Base-by-base conservation (phyloP, 164 flowering plant genomes). In the Chimonanthus praecox region DNA sequence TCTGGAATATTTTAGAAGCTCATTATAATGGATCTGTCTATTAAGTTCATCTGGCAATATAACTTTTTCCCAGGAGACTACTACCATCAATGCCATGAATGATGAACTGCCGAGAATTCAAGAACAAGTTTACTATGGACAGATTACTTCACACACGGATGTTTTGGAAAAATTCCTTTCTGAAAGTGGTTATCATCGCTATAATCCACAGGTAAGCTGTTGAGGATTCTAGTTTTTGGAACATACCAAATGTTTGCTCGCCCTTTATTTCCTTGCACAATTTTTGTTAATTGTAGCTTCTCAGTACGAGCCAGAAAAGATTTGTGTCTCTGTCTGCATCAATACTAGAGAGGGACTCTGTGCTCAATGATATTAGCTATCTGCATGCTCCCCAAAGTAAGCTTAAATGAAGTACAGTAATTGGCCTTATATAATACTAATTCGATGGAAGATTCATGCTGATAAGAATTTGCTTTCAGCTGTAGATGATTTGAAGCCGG, bases 81-180 rank as follows among this genome's bases (percentile, higher is more conserved):
- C 91, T 47, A 33, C 33, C 33, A 65, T 88, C 6, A 93, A 84
- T 83, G 95, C 98, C 16, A 92, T 96, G 97, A 96, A 94, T 72
- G 98, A 96, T 45, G 99, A 96, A 81, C 92, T 92, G 69, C 94
- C 97, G 20, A 92, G 89, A 80, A 92, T 96, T 76, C 99, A 96
- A 80, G 99, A 96, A 76, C 98, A 93, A 82, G 99, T 96, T 79
- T 96, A 96, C 80, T 96, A 85, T 82, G 99, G 99, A 50, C 89
- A 94, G 6, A 94, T 96, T 78, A 87, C 79, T 79, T 87, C 97
- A 47, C 87, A 76, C 46, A 92, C 97, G 61, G 88, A 94, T 83
- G 88, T 96, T 49, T 79, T 96, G 77, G 95, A 96, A 64, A 94
- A 94, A 73, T 89, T 94, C 64, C 82, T 96, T 21, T 89, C 95